Evolutionary conservation across 306 rosid species (phyloP).

Genomic region (Trichosanthes cucumerina): DNA sequence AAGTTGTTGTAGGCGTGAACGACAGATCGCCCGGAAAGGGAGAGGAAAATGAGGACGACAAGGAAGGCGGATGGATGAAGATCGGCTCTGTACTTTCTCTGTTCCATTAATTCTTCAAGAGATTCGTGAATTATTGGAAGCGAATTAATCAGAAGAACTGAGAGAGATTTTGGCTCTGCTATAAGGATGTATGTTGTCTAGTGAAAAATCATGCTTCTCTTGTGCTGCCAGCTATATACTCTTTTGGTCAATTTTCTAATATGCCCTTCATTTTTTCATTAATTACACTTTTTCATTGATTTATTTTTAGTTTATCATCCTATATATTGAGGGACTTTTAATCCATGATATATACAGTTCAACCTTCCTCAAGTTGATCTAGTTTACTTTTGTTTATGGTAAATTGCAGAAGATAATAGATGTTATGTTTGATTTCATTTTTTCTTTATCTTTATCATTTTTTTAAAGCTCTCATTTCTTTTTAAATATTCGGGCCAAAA

Average conservation of each 20-base stretch:
- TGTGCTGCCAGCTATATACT: slow-evolving; percentile 8
- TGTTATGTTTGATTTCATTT: too few species aligned
- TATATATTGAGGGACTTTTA: too few species aligned
- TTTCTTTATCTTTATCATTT: too few species aligned
- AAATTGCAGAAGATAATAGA: too few species aligned
- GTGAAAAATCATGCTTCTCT: not conserved
- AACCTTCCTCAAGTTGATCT: too few species aligned
- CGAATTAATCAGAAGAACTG: not conserved
- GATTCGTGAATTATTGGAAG: slow-evolving; percentile 1
- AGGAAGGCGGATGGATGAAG: not conserved
- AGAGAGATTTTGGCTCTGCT: not conserved
- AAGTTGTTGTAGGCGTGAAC: slow-evolving; percentile 55
- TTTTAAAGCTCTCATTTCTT: too few species aligned
- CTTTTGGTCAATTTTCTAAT: not conserved
- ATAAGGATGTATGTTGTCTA: not conserved
- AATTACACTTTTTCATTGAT: not conserved
- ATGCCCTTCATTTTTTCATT: not conserved
- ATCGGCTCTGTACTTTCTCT: not conserved
- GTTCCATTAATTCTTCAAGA: slow-evolving; percentile 5
- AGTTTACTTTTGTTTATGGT: too few species aligned
- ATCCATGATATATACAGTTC: too few species aligned
- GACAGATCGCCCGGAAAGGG: slow-evolving; percentile 28
- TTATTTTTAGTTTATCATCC: too few species aligned
- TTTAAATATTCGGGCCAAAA: too few species aligned
- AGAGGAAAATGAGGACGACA: not conserved